Evolutionary conservation across 768 basidiomycete species (phyloP).

Genomic region (Kondoa malvinella): DNA sequence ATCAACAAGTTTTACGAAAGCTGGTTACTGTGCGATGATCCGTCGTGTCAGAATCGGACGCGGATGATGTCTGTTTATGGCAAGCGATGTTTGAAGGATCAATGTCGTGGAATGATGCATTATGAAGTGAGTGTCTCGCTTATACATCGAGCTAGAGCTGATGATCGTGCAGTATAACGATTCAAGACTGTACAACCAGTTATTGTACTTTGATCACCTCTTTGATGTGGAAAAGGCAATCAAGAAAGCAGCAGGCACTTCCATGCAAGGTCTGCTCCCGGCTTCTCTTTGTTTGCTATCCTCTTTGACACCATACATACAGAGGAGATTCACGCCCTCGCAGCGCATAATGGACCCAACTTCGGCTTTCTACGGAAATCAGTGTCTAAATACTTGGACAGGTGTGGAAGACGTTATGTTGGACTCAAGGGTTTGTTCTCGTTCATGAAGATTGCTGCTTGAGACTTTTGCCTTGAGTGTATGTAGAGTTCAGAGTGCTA

Average conservation of each 20-base stretch:
- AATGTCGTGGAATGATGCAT: conserved; percentile 52
- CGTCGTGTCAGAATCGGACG: conserved; percentile 65
- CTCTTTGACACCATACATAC: conserved; percentile 2
- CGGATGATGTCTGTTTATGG: conserved; percentile 89
- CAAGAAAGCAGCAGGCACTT: conserved; percentile 21
- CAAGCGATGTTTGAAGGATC: conserved; percentile 51
- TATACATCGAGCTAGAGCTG: neutral
- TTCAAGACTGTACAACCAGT: conserved; percentile 67
- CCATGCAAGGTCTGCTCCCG: conserved; percentile 14
- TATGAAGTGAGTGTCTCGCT: conserved; percentile 49
- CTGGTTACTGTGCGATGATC: conserved; percentile 74
- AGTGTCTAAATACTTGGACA: conserved; percentile 64
- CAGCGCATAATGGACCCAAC: conserved; percentile 39
- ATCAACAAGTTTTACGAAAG: conserved; percentile 73
- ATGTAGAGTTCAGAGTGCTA: no score
- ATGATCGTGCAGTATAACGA: conserved; percentile 55
- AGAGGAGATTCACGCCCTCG: conserved; percentile 46
- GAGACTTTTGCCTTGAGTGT: no score
- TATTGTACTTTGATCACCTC: conserved; percentile 61
- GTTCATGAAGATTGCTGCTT: conserved; percentile 39
- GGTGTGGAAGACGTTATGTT: conserved; percentile 79
- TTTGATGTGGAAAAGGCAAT: conserved; percentile 51
- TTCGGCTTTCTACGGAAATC: conserved; percentile 42
- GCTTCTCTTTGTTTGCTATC: conserved; percentile 4
- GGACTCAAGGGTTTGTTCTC: conserved; percentile 63